Percentiles rank a stretch among this genome's conserved stretches.
phyloP scores from a whole-genome alignment of 139 green algal species.

The Pseudopediastrum boryanum region DNA sequence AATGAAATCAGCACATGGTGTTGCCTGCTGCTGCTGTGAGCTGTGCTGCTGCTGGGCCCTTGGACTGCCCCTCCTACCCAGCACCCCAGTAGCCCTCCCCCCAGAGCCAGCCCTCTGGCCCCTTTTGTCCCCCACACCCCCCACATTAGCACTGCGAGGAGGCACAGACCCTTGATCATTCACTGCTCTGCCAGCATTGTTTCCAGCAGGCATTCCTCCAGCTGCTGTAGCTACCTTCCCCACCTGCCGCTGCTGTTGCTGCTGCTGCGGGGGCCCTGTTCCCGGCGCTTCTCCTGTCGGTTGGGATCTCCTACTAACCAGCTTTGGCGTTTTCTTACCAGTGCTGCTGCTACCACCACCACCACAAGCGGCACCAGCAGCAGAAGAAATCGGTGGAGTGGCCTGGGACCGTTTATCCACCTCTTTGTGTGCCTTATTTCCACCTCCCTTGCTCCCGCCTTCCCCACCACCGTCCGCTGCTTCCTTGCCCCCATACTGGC shows the following conservation, averaged over 20 bases:
- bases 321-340: not conserved
- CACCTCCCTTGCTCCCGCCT: too few relatives aligned
- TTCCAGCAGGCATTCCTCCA: not conserved
- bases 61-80: not conserved
- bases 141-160: not conserved
- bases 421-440: not conserved
- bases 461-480: too few relatives aligned
- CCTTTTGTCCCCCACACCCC: not conserved
- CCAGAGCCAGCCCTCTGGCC: not conserved
- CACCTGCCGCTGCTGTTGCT: not conserved
- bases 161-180: not conserved
- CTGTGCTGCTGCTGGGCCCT: slow-evolving; percentile 13
- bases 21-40: slow-evolving; percentile 9
- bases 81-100: not conserved
- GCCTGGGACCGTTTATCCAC: not conserved
- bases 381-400: not conserved
- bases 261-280: slow-evolving; percentile 15
- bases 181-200: not conserved
- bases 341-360: slow-evolving; percentile 3
- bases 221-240: not conserved
- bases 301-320: too few relatives aligned
- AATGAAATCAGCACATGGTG: not conserved
- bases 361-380: not conserved
- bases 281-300: not conserved
- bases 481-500: too few relatives aligned